Evolutionary conservation across 768 basidiomycete genomes (phyloP), one percentile per base, ranked within the genome.

Genomic region (Hygrophorus russula): DNA sequence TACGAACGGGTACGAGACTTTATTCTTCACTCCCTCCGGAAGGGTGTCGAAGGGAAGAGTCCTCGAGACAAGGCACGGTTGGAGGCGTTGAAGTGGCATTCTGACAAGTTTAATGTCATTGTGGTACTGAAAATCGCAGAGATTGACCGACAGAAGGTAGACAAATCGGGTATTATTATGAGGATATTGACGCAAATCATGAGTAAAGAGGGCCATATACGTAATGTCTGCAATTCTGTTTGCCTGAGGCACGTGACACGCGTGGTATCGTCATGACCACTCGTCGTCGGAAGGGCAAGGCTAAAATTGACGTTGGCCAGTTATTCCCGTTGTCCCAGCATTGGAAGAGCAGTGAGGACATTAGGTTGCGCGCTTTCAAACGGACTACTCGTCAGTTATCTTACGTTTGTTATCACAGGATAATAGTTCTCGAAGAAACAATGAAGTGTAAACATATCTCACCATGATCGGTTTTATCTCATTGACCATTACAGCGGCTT

Each of bases 51-150:
- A 29, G 56, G 53, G 3, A 69, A 65, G 50, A 54, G 57, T 0
- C 50, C 40, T 3, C 59, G 56, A 44, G 70, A 68, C 31, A 50
- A 56, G 14, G 45, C 71, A 46, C 67, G 61, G 46, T 48, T 46
- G n/a, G 75, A 78, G 49, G 54, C 76, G 24, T 52, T 74, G 36
- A 62, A 66, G 15, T 79, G 70, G 64, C 74, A 79, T 47, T 72
- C 75, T 4, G 76, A 80, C 48, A 76, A 72, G 49, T 70, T 76
- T 49, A 55, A 68, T 45, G 44, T 51, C 10, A 60, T 52, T 6
- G 51, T 70, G 10, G 41, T 70, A 19, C 49, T 51, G 6, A 66
- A 59, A 36, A 59, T 76, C 6, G 44, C 51, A 4, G 48, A 49
- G 3, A 45, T 51, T 3, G 62, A 75, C 11, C 57, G 57, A 36